These are phyloP conservation scores for Uromyces viciae-fabae DNA, from an alignment of 1,284 basidiomycete species.

Conservation along the genomic window DNA sequence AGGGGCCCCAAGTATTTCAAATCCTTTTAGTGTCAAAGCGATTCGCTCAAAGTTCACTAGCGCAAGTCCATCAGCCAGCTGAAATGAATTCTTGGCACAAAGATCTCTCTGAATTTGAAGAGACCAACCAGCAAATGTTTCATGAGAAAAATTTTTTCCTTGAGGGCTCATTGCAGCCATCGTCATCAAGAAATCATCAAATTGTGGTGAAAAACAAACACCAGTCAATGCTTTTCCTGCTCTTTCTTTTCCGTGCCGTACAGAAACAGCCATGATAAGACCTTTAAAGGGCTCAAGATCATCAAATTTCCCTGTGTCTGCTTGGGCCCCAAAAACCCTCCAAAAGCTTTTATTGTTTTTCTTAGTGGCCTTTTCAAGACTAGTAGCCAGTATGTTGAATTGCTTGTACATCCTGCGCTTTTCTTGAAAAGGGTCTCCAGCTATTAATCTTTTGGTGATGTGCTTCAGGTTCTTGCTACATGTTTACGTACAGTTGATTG, in stretches of 20 bases:
- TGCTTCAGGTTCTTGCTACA: not conserved
- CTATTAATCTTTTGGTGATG: not conserved
- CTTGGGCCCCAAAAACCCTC: not conserved
- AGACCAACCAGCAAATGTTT: not conserved
- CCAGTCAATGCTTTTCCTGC: conserved; percentile 3
- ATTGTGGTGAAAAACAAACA: not conserved
- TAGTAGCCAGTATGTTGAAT: not conserved
- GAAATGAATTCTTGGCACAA: not conserved
- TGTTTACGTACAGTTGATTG: not conserved
- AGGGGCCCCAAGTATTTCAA: conserved; percentile 2
- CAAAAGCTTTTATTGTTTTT: not conserved
- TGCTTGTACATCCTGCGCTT: not conserved
- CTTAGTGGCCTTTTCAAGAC: not conserved
- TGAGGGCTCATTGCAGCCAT: conserved; percentile 1
- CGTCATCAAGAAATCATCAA: conserved; percentile 7
- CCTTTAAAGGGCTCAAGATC: conserved; percentile 9
- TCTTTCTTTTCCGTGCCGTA: not conserved
- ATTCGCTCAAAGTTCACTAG: conserved; percentile 1
- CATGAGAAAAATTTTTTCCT: not conserved
- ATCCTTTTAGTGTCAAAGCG: not conserved
- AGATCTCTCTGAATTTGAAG: not conserved
- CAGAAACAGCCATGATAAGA: not conserved
- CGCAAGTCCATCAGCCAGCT: conserved; percentile 1
- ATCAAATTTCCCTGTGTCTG: not conserved
- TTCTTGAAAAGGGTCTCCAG: not conserved